Evolutionary conservation across 495 filamentous ascomycete genomes (phyloP), one percentile per base, ranked within the genome.

Genomic region (Hypoxylon perforatum): DNA sequence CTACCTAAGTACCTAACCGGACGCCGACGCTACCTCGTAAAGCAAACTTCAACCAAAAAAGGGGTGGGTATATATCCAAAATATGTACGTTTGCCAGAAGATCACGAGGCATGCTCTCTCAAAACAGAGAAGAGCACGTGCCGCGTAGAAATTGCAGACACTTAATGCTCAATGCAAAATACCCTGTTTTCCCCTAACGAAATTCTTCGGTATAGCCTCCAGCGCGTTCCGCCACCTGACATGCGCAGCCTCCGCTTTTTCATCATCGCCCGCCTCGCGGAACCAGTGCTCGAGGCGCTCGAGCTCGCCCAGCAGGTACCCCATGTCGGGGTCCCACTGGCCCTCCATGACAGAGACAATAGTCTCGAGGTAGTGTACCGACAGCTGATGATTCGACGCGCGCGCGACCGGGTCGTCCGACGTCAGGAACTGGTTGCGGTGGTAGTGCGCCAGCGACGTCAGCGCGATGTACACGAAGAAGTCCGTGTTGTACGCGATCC

Each of bases 301-400:
- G 3, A 74, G 47, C 18, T 74, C 69, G 7, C 72, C 72, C 17
- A 74, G 59, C 25, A 74, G 57, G 28, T 74, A 74, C 30, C 72
- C 72, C 57, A 74, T 59, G 28, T 74, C 72, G 18, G 72, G 59
- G 36, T 74, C 66, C 72, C 72, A 74, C 23, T 60, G 56, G n/a
- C 69, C 63, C 23, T 72, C 72, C 46, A 71, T 68, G 10, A 74
- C 41, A 18, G 57, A 50, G 14, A 59, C 70, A 11, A 70, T 68
- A 10, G 61, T 48, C 30, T 74, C 72, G 1, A 74, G 63, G 19
- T 72, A 70, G 12, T 68, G 66, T 25, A 70, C 61, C 7, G 72
- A 72, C 6, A 68, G 23, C n/a, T 65, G 55, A 30, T 74, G 72
- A 39, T 59, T 65, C 1, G 60, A 41, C 10, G 46, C 62, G 19